phyloP scores from a whole-genome alignment of 2,329 filamentous ascomycete genomes.

The Phialocephala subalpina region DNA sequence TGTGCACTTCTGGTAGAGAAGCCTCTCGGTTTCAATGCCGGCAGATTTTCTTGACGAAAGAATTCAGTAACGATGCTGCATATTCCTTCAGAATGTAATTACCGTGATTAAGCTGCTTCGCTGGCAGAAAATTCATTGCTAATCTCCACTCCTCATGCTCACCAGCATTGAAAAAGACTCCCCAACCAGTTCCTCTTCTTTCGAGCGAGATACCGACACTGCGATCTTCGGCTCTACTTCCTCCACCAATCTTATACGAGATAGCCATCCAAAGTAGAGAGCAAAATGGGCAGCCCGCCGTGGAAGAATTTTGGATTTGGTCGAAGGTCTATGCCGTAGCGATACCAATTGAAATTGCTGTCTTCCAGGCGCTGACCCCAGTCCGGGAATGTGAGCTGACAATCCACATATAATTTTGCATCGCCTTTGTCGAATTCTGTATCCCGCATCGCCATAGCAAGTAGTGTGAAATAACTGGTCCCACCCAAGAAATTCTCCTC shows the following conservation, averaged over 20 bases:
- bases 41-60: neutral
- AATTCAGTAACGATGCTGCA: neutral
- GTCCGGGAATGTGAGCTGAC: neutral
- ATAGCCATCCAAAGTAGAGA: neutral
- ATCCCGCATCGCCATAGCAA: no score
- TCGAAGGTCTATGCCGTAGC: neutral
- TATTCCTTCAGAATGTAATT: neutral
- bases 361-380: neutral
- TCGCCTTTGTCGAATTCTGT: neutral
- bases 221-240: neutral
- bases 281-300: neutral
- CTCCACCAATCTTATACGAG: neutral
- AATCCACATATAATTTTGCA: neutral
- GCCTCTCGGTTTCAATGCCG: neutral
- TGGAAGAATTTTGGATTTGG: neutral
- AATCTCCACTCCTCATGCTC: neutral
- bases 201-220: neutral
- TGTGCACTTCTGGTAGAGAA: neutral
- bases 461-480: no score
- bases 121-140: neutral
- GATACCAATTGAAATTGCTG: neutral
- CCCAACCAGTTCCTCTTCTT: neutral
- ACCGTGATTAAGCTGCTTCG: neutral
- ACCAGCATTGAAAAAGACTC: conserved; percentile 1
- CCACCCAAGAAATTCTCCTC: no score